These are phyloP conservation scores for Plasmodium sp. DNA, from an alignment of 169 alveolate genomes.

Conservation along the genomic window DNA sequence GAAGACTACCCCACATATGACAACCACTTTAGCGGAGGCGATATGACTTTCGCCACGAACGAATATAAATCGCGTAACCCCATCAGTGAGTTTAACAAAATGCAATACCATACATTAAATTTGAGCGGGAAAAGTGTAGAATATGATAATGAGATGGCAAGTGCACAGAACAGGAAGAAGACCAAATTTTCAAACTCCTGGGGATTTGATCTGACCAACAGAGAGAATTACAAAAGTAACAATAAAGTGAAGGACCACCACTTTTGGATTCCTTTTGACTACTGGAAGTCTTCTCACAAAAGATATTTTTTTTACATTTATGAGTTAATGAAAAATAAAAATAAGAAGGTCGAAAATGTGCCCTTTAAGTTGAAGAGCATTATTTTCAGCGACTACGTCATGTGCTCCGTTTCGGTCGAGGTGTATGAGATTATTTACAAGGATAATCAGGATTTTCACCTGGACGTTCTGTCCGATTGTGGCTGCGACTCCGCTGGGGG, in stretches of 20 bases:
- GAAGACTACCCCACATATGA: not conserved
- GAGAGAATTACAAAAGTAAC: conserved; percentile 42
- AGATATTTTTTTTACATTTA: conserved; percentile 66
- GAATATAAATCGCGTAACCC: conserved; percentile 1
- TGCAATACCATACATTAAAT: conserved; percentile 44
- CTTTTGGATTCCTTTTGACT: conserved; percentile 74
- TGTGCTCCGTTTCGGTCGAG: conserved; percentile 59
- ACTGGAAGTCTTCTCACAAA: conserved; percentile 74
- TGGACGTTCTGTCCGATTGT: conserved; percentile 5
- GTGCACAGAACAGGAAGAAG: conserved; percentile 10
- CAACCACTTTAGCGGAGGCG: not conserved
- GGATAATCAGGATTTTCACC: conserved; percentile 23
- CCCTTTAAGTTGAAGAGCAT: conserved; percentile 65
- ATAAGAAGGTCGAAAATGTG: conserved; percentile 49
- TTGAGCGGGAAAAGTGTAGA: conserved; percentile 17
- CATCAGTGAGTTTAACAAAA: not conserved
- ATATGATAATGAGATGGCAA: conserved; percentile 35
- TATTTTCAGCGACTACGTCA: conserved; percentile 54
- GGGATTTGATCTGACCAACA: conserved; percentile 38
- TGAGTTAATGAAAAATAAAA: conserved; percentile 72
- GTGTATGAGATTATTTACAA: conserved; percentile 72
- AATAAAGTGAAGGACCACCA: conserved; percentile 71
- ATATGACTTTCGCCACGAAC: not conserved
- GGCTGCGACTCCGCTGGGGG: not conserved
- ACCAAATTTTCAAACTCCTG: conserved; percentile 59